These are phyloP conservation scores for Candida gorgasii DNA, from an alignment of 805 yeast genomes.

Conservation along the genomic window DNA sequence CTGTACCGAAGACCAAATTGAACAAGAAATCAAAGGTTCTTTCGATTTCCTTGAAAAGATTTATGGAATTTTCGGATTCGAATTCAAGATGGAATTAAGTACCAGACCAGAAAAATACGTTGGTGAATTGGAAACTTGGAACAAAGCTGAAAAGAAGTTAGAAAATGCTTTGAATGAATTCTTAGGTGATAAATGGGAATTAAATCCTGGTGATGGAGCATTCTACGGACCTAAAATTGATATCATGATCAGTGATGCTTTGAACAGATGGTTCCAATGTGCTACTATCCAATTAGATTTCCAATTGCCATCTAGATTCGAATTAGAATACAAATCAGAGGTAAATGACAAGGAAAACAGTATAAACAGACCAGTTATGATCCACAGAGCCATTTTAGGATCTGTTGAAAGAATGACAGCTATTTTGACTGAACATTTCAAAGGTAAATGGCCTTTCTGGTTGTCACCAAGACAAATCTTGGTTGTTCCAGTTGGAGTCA, in stretches of 20 bases:
- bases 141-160: conserved; percentile 82
- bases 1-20: conserved; percentile 92
- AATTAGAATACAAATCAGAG: conserved; percentile 75
- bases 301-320: conserved; percentile 96
- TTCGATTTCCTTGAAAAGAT: conserved; percentile 83
- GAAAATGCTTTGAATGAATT: conserved; percentile 79
- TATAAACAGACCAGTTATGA: conserved; percentile 92
- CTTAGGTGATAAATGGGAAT: conserved; percentile 81
- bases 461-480: conserved; percentile 97
- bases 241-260: conserved; percentile 91
- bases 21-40: conserved; percentile 75
- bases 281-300: conserved; percentile 98
- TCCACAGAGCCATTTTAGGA: conserved; percentile 98
- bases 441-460: conserved; percentile 99
- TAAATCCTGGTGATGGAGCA: conserved; percentile 97
- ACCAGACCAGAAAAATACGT: conserved; percentile 97
- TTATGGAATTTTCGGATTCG: conserved; percentile 91
- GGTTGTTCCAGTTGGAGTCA: conserved; percentile 96
- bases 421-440: conserved; percentile 94
- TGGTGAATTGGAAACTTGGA: conserved; percentile 94
- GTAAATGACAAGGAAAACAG: conserved; percentile 56
- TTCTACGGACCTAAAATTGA: conserved; percentile 96
- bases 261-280: conserved; percentile 97
- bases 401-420: conserved; percentile 99
- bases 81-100: conserved; percentile 94